Conservation (phyloP, 768 basidiomycete species). For the Guyanaporus albipodus region DNA sequence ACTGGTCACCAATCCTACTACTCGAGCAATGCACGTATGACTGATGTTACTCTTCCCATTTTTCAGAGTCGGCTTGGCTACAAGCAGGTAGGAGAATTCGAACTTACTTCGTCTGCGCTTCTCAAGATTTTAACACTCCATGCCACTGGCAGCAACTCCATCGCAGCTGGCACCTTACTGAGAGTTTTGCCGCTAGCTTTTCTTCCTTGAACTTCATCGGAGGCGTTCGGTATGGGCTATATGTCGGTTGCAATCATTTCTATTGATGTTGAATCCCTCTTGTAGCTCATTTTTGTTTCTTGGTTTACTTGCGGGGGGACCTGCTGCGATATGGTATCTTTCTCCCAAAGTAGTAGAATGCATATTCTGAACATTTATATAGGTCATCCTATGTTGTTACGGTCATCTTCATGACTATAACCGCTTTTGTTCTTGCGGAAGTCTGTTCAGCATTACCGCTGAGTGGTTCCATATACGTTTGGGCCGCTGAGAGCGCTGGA, state of each 20-base stretch:
- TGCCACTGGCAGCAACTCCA: conserved; percentile 63
- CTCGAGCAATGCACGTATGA: conserved; percentile 37
- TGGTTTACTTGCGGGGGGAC: conserved; percentile 81
- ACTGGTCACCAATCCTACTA: conserved; percentile 37
- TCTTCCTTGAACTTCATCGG: conserved; percentile 90
- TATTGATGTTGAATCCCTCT: background rate
- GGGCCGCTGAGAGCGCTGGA: conserved; percentile 92
- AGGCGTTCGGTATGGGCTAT: conserved; percentile 58
- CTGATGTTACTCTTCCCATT: conserved; percentile 44
- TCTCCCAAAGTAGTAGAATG: background rate
- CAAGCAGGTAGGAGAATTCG: conserved; percentile 59
- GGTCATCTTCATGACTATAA: conserved; percentile 83
- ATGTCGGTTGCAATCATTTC: background rate
- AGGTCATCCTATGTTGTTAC: conserved; percentile 87
- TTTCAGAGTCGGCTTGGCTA: conserved; percentile 71
- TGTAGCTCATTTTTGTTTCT: conserved; percentile 72
- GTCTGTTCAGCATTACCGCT: conserved; percentile 85
- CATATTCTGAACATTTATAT: conserved; percentile 9
- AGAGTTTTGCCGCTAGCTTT: conserved; percentile 87
- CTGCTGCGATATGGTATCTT: conserved; percentile 74
- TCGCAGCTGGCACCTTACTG: conserved; percentile 77
- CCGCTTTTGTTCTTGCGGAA: conserved; percentile 82
- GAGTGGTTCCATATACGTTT: conserved; percentile 91
- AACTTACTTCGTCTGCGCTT: background rate
- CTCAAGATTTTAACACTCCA: background rate